A percentile compares a stretch with the other conserved stretches of the same genome.
These are phyloP conservation scores for Dactylellina haptotyla DNA, from an alignment of 2,329 filamentous ascomycete species.

Conservation along the genomic window DNA sequence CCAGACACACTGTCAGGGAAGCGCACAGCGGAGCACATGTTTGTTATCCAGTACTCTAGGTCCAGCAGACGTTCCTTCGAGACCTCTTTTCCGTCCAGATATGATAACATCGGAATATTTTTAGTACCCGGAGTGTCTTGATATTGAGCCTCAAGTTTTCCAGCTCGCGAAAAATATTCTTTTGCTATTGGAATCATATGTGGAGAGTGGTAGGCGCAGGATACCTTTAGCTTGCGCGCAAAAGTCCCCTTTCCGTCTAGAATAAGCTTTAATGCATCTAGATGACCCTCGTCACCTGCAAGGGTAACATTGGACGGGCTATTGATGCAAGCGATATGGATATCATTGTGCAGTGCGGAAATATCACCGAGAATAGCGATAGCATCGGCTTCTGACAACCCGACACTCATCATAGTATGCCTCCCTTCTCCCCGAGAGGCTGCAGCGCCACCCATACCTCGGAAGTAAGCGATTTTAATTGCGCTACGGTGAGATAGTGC, in stretches of 20 bases:
- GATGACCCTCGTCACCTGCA: slow-evolving; percentile 56
- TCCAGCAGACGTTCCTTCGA: slow-evolving; percentile 19
- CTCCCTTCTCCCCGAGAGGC: slow-evolving; percentile 34
- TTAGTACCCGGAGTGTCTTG: background rate
- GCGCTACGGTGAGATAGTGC: slow-evolving; percentile 29
- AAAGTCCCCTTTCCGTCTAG: slow-evolving; percentile 48
- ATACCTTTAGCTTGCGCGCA: slow-evolving; percentile 61
- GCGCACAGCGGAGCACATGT: slow-evolving; percentile 25
- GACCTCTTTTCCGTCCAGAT: slow-evolving; percentile 33
- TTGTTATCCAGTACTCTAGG: slow-evolving; percentile 33
- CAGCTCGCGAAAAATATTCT: slow-evolving; percentile 58
- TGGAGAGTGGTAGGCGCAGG: slow-evolving; percentile 64
- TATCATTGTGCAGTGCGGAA: slow-evolving; percentile 19
- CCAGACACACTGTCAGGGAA: slow-evolving; percentile 17
- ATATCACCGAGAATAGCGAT: slow-evolving; percentile 20
- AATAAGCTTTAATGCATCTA: slow-evolving; percentile 56
- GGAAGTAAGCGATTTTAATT: slow-evolving; percentile 29
- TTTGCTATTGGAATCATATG: slow-evolving; percentile 61
- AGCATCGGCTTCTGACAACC: slow-evolving; percentile 60
- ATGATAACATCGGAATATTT: slow-evolving; percentile 28
- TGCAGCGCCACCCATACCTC: slow-evolving; percentile 31
- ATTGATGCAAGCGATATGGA: slow-evolving; percentile 56
- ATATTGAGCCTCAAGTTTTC: slow-evolving; percentile 7
- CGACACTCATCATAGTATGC: slow-evolving; percentile 62
- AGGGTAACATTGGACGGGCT: slow-evolving; percentile 59